Base-by-base conservation (phyloP, 2,329 filamentous ascomycete genomes). In the Talaromyces verruculosus region DNA sequence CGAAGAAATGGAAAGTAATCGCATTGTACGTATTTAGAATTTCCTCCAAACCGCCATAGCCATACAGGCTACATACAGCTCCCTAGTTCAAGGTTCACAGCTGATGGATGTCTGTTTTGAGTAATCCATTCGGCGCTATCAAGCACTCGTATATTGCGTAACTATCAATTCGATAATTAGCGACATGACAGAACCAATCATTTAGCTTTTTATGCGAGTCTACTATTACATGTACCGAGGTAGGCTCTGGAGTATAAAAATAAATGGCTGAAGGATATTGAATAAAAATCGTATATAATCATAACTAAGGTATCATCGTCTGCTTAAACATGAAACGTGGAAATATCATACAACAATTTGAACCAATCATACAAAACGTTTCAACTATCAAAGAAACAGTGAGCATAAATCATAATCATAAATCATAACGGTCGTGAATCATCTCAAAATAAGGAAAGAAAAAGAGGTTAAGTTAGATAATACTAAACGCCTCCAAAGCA, bases 401-500 rank as follows among this genome's bases (percentile, higher is more conserved):
- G 30, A 1, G 30, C 25, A 25, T 25, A 33, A 2, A 1, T 41
- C 55, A 25, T 28, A n/a, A 60, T 43, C 57, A 19, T 39, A 25
- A 35, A 58, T 30, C 33, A 39, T 60, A 45, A 45, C 37, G 33
- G 8, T 35, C 33, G 33, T 35, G 33, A 35, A 43, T 43, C 37
- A n/a, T 30, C 2, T 41, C 59, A 5, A 28, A 49, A 37, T 3
- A 22, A 22, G n/a, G 1, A 61, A 33, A 8, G 25, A 28, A 35
- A 3, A 17, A 30, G 22, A 35, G 28, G 13, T 25, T 19, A 17
- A 13, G 11, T 66, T 35, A 66, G 25, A 66, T 63, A 53, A 66
- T 53, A 66, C 61, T 63, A 58, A 79, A 73, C 2, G 73, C 74
- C 62, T 79, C 77, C 51, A 80, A 65, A n/a, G 77, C 77, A 70